phyloP scores from a whole-genome alignment of 129 eudicot species.

The Pseudognaphalium luteoalbum region DNA sequence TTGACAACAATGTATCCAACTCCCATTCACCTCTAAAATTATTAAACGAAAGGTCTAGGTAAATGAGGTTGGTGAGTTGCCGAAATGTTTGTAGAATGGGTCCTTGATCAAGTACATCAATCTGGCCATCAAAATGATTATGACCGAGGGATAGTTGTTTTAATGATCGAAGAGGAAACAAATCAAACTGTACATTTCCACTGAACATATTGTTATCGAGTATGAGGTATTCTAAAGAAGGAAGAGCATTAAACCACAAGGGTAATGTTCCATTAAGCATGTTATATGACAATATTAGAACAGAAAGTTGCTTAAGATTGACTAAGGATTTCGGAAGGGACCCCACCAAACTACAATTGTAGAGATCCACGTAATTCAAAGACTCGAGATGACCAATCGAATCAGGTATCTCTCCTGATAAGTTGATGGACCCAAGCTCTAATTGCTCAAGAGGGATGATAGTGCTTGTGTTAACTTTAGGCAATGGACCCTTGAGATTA shows the following conservation, averaged over 20 bases:
- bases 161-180: not conserved
- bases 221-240: not conserved
- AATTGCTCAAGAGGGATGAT: conserved; percentile 3
- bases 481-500: not conserved
- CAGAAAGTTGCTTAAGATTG: not conserved
- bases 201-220: not conserved
- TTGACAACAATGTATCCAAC: too few relatives aligned
- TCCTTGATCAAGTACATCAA: conserved; percentile 7
- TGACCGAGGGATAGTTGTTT: not conserved
- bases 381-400: not conserved
- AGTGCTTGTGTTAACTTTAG: not conserved
- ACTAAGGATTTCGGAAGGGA: not conserved
- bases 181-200: not conserved
- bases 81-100: conserved; percentile 2
- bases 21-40: conserved; percentile 4
- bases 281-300: not conserved
- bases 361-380: not conserved
- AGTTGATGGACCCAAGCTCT: not conserved
- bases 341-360: not conserved
- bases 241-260: not conserved
- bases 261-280: not conserved
- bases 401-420: not conserved
- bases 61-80: not conserved
- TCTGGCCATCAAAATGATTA: conserved; percentile 18
- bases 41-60: conserved; percentile 6